phyloP scores from a whole-genome alignment of 2,329 filamentous ascomycete species.

The Trichoderma sp. region DNA sequence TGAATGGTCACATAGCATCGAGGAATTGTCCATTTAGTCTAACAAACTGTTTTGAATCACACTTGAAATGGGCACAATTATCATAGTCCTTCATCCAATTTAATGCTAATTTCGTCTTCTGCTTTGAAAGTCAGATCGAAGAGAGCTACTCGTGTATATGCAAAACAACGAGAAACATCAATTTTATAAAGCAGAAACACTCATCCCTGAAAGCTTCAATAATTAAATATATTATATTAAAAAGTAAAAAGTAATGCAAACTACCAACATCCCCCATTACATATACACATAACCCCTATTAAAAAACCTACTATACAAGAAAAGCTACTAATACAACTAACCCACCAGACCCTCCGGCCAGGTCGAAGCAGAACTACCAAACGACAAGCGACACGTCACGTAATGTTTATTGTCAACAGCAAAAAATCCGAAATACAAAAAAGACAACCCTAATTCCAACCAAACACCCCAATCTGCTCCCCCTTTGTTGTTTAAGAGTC shows the following conservation, averaged over 20 bases:
- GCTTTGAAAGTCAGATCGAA: not conserved
- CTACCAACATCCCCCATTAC: not conserved
- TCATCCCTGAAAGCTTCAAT: not conserved
- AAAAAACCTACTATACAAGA: not conserved
- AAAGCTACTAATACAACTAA: slow-evolving; percentile 12
- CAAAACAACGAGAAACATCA: too few relatives aligned
- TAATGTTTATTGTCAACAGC: slow-evolving; percentile 14
- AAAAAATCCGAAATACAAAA: not conserved
- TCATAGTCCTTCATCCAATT: not conserved
- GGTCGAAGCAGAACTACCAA: not conserved
- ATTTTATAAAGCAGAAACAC: not conserved
- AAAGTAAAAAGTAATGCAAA: not conserved
- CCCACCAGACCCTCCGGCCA: not conserved
- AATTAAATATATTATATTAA: not conserved
- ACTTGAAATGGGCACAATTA: not conserved
- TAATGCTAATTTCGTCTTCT: not conserved
- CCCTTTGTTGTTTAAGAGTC: not conserved
- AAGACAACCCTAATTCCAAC: not conserved
- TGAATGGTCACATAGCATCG: not conserved
- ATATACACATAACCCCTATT: not conserved
- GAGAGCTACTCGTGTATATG: too few relatives aligned
- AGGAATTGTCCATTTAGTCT: not conserved
- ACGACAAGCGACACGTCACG: slow-evolving; percentile 9
- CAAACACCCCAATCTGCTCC: slow-evolving; percentile 9
- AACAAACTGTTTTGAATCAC: not conserved